Conservation (phyloP, 2,329 filamentous ascomycete species). For the Xylariaceae sp. region DNA sequence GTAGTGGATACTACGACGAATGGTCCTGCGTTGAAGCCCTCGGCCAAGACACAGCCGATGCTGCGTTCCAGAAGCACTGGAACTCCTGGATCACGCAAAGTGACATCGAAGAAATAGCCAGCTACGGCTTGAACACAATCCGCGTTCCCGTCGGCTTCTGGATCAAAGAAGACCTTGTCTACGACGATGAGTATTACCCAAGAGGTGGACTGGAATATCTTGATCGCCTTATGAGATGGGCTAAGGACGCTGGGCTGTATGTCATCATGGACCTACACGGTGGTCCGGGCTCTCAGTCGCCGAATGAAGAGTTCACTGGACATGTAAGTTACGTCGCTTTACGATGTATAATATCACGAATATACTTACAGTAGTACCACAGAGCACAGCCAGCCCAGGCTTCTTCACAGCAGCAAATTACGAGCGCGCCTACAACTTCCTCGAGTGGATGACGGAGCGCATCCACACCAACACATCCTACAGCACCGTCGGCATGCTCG, state of each 20-base stretch:
- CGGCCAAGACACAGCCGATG: conserved; percentile 44
- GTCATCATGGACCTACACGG: conserved; percentile 51
- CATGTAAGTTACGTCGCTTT: too few relatives aligned
- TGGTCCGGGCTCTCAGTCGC: conserved; percentile 42
- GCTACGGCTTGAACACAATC: conserved; percentile 46
- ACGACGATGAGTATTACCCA: conserved; percentile 38
- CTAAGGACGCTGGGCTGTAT: conserved; percentile 43
- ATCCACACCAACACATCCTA: conserved; percentile 43
- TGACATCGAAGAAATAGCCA: conserved; percentile 44
- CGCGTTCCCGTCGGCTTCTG: conserved; percentile 51
- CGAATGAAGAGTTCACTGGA: conserved; percentile 43
- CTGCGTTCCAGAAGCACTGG: conserved; percentile 47
- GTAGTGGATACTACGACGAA: conserved; percentile 39
- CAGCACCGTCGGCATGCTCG: conserved; percentile 49
- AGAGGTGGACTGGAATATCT: conserved; percentile 44
- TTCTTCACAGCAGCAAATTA: conserved; percentile 52
- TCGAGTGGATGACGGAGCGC: conserved; percentile 46
- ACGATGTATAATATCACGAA: too few relatives aligned
- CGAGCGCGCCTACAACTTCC: conserved; percentile 46
- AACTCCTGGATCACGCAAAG: conserved; percentile 43
- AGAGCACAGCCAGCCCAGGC: conserved; percentile 33
- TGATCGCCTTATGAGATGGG: conserved; percentile 44
- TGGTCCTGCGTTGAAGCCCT: conserved; percentile 46
- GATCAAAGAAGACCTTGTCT: conserved; percentile 46
- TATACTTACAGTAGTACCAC: too few relatives aligned